Base-by-base conservation (phyloP, 257 asterid species). In the Solanum sitiens region DNA sequence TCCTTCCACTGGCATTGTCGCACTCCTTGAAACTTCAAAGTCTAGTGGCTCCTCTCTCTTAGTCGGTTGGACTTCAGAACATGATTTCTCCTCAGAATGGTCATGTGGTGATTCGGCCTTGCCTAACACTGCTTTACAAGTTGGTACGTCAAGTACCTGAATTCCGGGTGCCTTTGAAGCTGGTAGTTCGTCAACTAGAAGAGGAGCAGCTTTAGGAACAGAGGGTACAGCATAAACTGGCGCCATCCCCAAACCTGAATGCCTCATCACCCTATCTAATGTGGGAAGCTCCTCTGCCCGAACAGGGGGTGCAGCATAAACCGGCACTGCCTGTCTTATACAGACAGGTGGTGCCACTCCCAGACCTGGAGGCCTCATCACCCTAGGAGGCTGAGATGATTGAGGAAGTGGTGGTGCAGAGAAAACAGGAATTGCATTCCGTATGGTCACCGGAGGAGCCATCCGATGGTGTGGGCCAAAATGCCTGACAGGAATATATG, bases 381-480 rank as follows among this genome's bases (percentile, higher is more conserved):
- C 89, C 35, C 88, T 89, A 33, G 95, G 91, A 65, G 93, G 82
- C 89, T 87, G 95, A 21, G 90, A 80, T 45, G 95, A 93, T 23
- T 93, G 88, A 89, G 94, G 94, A 89, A 91, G 91, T 25, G 97
- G 97, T 12, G 98, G 99, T 15, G 99, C 95, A 74, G 99, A 95
- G 93, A 92, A 97, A 86, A 94, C 98, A 0, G 98, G 98, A 87
- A 95, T 86, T 5, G 96, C 86, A 88, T 89, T 93, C 75, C 98
- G 92, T 87, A 97, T 88, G 5, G 98, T 97, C 93, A 97, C 99
- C 2, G 98, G 97, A 71, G 95, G 98, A 80, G 99, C 98, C 68
- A 93, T 87, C 86, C 95, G 90, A 65, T 90, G 93, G 90, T 93
- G 98, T 12, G 95, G 92, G 89, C 87, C 90, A 59, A 91, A 94